phyloP scores from a whole-genome alignment of 225 moss, liverwort and hornwort species.

The Pseudoscleropodium purum region DNA sequence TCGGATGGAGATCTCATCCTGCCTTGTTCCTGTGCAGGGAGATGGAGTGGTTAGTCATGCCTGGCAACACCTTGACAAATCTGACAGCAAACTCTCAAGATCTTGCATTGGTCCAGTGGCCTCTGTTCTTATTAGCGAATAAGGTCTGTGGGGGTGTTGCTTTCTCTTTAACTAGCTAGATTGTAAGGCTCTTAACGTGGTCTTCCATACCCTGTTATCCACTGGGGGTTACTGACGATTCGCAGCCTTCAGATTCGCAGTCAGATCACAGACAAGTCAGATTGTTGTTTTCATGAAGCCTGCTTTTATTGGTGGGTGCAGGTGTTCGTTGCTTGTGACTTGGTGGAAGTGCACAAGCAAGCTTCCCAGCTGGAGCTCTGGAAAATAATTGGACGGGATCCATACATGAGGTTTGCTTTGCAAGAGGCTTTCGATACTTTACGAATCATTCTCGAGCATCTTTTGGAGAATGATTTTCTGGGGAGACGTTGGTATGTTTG shows the following conservation, averaged over 20 bases:
- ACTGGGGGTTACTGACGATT: not conserved
- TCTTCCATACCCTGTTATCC: not conserved
- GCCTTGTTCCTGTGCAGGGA: conserved; percentile 44
- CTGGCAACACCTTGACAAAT: conserved; percentile 12
- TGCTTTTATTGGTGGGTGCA: conserved; percentile 17
- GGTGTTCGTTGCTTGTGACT: conserved; percentile 87
- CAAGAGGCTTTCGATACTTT: conserved; percentile 58
- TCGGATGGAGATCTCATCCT: not conserved
- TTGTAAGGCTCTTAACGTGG: not conserved
- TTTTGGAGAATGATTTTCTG: conserved; percentile 31
- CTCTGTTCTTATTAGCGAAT: conserved; percentile 89
- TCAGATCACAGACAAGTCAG: not conserved
- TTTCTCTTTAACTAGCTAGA: not conserved
- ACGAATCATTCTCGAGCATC: conserved; percentile 40
- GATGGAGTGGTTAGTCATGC: conserved; percentile 72
- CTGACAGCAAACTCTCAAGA: conserved; percentile 10
- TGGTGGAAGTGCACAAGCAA: conserved; percentile 65
- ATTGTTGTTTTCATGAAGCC: not conserved
- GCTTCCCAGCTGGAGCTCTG: conserved; percentile 53
- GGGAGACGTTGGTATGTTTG: conserved; percentile 50
- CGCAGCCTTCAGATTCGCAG: not conserved
- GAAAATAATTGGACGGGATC: conserved; percentile 65
- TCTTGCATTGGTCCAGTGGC: conserved; percentile 77
- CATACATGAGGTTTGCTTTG: conserved; percentile 70
- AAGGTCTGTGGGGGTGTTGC: conserved; percentile 41